Evolutionary conservation across 768 basidiomycete genomes (phyloP).

Genomic region (Tylopilus felleus): DNA sequence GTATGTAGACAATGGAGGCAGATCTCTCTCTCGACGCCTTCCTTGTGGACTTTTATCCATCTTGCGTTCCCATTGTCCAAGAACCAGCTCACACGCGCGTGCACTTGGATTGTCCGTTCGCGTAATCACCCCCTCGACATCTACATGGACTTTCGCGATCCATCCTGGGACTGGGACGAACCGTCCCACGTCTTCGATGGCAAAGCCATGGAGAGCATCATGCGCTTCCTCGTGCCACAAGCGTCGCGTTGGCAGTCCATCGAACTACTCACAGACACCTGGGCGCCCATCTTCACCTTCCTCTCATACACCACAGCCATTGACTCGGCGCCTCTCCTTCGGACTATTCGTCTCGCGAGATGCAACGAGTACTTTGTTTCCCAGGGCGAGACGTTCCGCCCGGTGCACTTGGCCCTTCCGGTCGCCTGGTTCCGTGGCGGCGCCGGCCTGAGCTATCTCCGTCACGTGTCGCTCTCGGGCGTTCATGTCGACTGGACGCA

Average conservation of each 20-base stretch:
- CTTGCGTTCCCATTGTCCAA: constrained; percentile 43
- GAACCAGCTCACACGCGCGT: constrained; percentile 36
- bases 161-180: constrained; percentile 51
- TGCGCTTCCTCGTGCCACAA: constrained; percentile 45
- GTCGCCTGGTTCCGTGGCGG: constrained; percentile 43
- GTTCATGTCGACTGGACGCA: constrained; percentile 56
- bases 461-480: constrained; percentile 46
- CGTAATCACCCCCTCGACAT: constrained; percentile 45
- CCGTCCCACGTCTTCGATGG: constrained; percentile 42
- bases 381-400: constrained; percentile 43
- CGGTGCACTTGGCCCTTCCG: constrained; percentile 37
- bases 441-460: constrained; percentile 30
- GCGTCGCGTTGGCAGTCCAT: constrained; percentile 45
- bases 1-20: constrained; percentile 51
- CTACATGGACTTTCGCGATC: constrained; percentile 57
- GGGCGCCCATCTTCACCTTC: constrained; percentile 55
- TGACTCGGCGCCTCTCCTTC: constrained; percentile 36
- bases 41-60: constrained; percentile 50
- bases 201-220: constrained; percentile 42
- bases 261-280: constrained; percentile 57
- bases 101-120: constrained; percentile 45
- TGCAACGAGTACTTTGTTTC: constrained; percentile 58
- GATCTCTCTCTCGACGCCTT: constrained; percentile 42
- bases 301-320: constrained; percentile 38
- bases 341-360: constrained; percentile 44